Base-by-base conservation (phyloP, 2,329 filamentous ascomycete genomes). In the Nigrospora osmanthi region DNA sequence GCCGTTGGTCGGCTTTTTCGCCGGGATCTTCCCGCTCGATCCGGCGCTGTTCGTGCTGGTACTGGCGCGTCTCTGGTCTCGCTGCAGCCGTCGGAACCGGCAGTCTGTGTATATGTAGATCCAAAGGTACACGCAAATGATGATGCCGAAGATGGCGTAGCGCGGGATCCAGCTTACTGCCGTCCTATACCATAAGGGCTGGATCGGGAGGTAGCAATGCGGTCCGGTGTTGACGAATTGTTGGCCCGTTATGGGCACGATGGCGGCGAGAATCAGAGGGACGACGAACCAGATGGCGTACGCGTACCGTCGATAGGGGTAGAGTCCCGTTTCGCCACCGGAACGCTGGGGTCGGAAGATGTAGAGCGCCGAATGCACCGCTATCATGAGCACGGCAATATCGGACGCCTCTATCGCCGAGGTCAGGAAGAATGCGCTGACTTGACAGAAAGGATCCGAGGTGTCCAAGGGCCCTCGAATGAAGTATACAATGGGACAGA, bases 151-250 rank as follows among this genome's bases (percentile, higher is more conserved):
- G 42, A 89, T 81, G 33, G 86, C 52, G 51, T 89, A 89, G 41
- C 86, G 75, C 33, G 86, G 87, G 9, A 86, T 72, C 86, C 87
- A 91, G 46, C 77, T 76, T 3, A 90, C 67, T 0, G 76, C 80
- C 14, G 83, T 66, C 37, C 81, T 73, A 50, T 83, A 83, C 87
- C 86, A 90, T 48, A 73, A 72, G 0, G 83, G 81, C 4, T 76
- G 70, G 14, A 77, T 67, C 0, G 85, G 83, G 3, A 90, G 68
- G 49, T 83, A 83, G 60, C 87, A 91, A 54, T 81, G 47, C 13
- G 58, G 46, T 3, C 58, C 60, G 28, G 56, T 60, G 40, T 59
- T 52, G 32, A 46, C 51, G 38, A 59, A 62, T 4, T 42, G 53
- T 5, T 47, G 49, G n/a, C 58, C 58, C 4, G 58, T 57, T 17